These are phyloP conservation scores for Teratosphaeria nubilosa DNA, from an alignment of 2,329 filamentous ascomycete species.

Conservation along the genomic window DNA sequence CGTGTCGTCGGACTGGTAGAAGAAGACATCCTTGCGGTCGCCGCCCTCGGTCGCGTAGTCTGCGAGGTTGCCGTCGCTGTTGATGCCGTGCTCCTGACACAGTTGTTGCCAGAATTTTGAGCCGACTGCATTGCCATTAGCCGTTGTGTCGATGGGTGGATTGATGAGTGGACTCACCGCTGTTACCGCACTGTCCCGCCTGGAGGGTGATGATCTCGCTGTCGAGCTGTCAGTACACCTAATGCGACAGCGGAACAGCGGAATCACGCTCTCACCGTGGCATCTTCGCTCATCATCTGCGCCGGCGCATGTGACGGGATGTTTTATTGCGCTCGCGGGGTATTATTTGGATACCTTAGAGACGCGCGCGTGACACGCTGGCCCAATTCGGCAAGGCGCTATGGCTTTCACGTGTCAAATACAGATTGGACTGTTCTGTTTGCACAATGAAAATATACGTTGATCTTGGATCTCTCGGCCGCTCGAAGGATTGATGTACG, in stretches of 20 bases:
- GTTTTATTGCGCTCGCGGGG: too few species aligned
- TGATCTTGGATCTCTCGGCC: too few species aligned
- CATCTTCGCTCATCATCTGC: conserved; percentile 8
- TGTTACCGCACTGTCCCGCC: conserved; percentile 98
- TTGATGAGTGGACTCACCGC: conserved; percentile 57
- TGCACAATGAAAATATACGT: too few species aligned
- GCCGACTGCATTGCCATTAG: conserved; percentile 53
- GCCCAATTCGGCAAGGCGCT: too few species aligned
- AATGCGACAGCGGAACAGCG: neutral
- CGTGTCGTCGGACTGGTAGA: conserved; percentile 97
- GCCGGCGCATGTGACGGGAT: neutral
- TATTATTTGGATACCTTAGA: too few species aligned
- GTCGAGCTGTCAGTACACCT: conserved; percentile 7
- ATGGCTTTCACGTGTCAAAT: too few species aligned
- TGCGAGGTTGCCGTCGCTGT: conserved; percentile 90
- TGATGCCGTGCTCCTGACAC: conserved; percentile 96
- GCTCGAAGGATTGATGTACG: too few species aligned
- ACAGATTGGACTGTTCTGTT: too few species aligned
- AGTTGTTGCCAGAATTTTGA: conserved; percentile 99
- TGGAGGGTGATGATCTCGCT: conserved; percentile 99
- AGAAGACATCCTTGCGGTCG: conserved; percentile 97
- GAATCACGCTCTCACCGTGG: conserved; percentile 7
- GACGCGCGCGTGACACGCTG: too few species aligned
- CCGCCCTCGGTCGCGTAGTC: conserved; percentile 96
- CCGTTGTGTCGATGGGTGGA: neutral